These are phyloP conservation scores for Phyllosticta capitalensis DNA, from an alignment of 2,329 filamentous ascomycete genomes.

Conservation along the genomic window DNA sequence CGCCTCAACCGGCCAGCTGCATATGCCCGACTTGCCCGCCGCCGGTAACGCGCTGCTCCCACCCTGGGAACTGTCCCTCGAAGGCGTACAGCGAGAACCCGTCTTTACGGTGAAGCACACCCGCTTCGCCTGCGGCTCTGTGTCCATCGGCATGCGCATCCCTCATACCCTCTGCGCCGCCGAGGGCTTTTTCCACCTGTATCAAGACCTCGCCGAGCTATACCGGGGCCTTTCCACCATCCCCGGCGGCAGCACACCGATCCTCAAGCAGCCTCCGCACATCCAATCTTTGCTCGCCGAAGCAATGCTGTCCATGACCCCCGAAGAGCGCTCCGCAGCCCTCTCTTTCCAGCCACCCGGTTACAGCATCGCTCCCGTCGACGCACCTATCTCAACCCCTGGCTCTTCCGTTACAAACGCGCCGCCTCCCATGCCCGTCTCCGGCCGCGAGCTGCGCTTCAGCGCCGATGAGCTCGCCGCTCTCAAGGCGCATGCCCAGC, in stretches of 20 bases:
- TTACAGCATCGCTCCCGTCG: background rate
- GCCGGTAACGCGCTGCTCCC: background rate
- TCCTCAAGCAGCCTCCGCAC: background rate
- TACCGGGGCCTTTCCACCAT: background rate
- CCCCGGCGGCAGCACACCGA: background rate
- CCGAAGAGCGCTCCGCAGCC: background rate
- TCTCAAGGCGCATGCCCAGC: background rate
- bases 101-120: slow-evolving; percentile 1
- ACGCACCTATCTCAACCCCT: too few species aligned
- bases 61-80: background rate
- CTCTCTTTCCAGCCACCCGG: background rate
- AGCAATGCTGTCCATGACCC: background rate
- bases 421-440: background rate
- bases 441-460: background rate
- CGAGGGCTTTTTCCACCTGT: background rate
- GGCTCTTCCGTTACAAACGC: too few species aligned
- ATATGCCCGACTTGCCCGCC: background rate
- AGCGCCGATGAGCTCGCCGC: background rate
- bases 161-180: background rate
- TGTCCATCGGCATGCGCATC: background rate
- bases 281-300: background rate
- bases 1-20: too few species aligned
- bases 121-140: background rate
- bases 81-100: background rate
- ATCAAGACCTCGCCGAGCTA: background rate